A percentile compares a stretch with the other conserved stretches of the same genome.
Evolutionary conservation across 192 early-diverging fungal species (phyloP).

Genomic region (Coemansia sp.): DNA sequence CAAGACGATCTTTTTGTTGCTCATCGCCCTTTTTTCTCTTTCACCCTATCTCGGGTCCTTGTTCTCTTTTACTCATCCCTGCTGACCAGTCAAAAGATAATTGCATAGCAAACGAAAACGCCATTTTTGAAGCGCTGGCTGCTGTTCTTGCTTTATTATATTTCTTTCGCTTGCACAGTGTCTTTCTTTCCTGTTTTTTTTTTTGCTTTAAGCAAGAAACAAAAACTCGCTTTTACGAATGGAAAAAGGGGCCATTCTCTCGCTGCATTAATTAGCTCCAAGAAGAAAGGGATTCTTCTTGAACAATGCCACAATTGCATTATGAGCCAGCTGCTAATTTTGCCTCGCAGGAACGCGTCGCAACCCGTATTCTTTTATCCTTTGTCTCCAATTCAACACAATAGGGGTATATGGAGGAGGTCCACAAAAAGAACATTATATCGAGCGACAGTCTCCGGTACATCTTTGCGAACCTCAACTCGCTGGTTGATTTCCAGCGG

Average conservation of each 20-base stretch:
- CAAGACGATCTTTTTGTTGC: constrained; percentile 9
- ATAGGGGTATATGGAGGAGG: constrained; percentile 72
- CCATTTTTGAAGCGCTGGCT: too few relatives aligned
- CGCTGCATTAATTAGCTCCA: too few relatives aligned
- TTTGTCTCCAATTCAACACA: neutral
- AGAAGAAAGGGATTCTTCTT: too few relatives aligned
- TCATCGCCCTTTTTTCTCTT: neutral
- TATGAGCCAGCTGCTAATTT: neutral
- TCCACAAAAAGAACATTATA: constrained; percentile 70
- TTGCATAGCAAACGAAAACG: too few relatives aligned
- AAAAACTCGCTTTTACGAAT: too few relatives aligned
- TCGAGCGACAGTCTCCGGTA: constrained; percentile 75
- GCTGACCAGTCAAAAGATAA: neutral
- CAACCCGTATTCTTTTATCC: neutral
- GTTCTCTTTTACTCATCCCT: neutral
- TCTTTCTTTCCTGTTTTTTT: neutral
- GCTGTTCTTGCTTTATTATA: too few relatives aligned
- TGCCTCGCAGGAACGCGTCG: neutral
- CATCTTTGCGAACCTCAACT: constrained; percentile 92
- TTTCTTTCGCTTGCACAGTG: neutral
- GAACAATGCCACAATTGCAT: too few relatives aligned
- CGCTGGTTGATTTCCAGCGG: constrained; percentile 94
- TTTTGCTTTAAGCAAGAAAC: neutral
- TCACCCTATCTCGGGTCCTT: neutral
- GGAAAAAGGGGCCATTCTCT: too few relatives aligned